Evolutionary conservation across 1,139 yeast species (phyloP).

Genomic region (Hemisphaericaspora subhashii): DNA sequence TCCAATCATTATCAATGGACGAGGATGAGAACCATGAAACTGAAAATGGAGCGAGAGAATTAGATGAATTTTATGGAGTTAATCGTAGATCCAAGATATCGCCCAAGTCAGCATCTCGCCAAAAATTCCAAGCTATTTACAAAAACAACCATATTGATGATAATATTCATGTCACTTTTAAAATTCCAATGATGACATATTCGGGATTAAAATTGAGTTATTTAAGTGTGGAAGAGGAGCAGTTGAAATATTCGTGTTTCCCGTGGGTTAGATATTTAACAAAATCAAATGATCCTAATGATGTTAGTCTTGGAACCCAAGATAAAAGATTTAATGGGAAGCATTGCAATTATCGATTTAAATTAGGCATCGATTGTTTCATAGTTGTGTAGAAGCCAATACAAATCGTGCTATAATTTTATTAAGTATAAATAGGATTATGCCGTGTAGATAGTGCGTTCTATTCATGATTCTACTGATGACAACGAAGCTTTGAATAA

Average conservation of each 20-base stretch:
- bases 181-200: slow-evolving; percentile 44
- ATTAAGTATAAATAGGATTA: too few relatives aligned
- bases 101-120: slow-evolving; percentile 26
- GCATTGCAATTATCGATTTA: slow-evolving; percentile 30
- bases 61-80: slow-evolving; percentile 46
- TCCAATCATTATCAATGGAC: slow-evolving; percentile 5
- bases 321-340: slow-evolving; percentile 8
- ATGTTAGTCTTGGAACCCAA: neutral
- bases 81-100: slow-evolving; percentile 24
- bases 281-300: slow-evolving; percentile 18
- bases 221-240: slow-evolving; percentile 42
- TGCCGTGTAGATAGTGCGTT: too few relatives aligned
- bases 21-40: slow-evolving; percentile 16
- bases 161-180: slow-evolving; percentile 33
- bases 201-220: slow-evolving; percentile 44
- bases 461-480: too few relatives aligned
- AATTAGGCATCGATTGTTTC: slow-evolving; percentile 27
- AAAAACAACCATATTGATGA: slow-evolving; percentile 19
- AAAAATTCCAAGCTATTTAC: slow-evolving; percentile 17
- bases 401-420: too few relatives aligned
- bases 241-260: slow-evolving; percentile 44
- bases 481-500: too few relatives aligned
- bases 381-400: slow-evolving; percentile 6
- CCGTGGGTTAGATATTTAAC: slow-evolving; percentile 51
- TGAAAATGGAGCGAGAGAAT: slow-evolving; percentile 26